Conservation (phyloP, 2,329 filamentous ascomycete species). For the Cryphonectria carpinicola region DNA sequence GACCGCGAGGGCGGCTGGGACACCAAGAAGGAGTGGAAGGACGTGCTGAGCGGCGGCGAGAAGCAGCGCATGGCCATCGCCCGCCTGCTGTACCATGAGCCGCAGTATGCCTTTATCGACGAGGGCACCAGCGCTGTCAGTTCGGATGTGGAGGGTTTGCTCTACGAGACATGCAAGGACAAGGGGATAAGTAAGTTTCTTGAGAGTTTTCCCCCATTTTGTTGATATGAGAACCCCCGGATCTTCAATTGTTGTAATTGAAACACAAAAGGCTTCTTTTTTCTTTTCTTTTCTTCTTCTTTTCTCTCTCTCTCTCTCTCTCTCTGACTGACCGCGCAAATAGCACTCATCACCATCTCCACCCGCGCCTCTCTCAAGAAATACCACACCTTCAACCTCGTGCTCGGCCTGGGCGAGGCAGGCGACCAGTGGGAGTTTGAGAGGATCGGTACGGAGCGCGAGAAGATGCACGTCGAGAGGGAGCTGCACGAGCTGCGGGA, state of each 20-base stretch:
- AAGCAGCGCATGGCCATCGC: slow-evolving; percentile 96
- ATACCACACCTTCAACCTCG: slow-evolving; percentile 91
- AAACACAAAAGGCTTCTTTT: neutral
- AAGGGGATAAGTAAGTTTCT: slow-evolving; percentile 81
- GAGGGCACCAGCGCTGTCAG: slow-evolving; percentile 95
- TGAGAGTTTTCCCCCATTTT: neutral
- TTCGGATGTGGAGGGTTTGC: slow-evolving; percentile 87
- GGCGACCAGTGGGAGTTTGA: slow-evolving; percentile 93
- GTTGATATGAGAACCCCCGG: too few relatives aligned
- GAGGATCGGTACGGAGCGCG: slow-evolving; percentile 87
- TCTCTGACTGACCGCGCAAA: neutral
- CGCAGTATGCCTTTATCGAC: slow-evolving; percentile 90
- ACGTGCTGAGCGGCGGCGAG: slow-evolving; percentile 94
- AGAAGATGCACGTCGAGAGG: slow-evolving; percentile 91
- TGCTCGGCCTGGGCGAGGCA: slow-evolving; percentile 77
- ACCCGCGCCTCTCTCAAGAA: slow-evolving; percentile 93
- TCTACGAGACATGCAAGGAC: slow-evolving; percentile 93
- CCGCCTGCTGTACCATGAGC: slow-evolving; percentile 90
- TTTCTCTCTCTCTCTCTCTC: neutral
- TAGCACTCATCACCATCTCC: slow-evolving; percentile 90
- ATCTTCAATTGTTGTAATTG: too few relatives aligned
- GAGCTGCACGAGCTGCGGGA: slow-evolving; percentile 85
- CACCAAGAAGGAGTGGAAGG: slow-evolving; percentile 97
- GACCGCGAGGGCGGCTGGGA: slow-evolving; percentile 96
- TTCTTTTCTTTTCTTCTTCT: neutral